Percentiles rank a stretch among this genome's conserved stretches.
These are phyloP conservation scores for Acacia concinna DNA, from an alignment of 331 rosid genomes.

Conservation along the genomic window DNA sequence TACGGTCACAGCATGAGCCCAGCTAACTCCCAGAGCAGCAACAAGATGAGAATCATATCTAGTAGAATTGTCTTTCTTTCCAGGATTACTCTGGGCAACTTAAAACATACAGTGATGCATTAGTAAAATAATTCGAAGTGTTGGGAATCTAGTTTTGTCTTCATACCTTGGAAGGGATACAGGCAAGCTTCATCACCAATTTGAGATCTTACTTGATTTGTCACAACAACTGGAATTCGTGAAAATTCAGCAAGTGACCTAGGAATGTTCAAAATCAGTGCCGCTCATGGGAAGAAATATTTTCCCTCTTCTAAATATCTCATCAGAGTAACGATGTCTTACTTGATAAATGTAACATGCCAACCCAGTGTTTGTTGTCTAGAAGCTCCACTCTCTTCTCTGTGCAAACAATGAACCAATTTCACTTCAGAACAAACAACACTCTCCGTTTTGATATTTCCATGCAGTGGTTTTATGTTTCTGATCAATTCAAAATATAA, in stretches of 20 bases:
- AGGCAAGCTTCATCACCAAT: conserved; percentile 56
- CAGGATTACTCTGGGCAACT: conserved; percentile 45
- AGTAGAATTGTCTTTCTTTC: conserved; percentile 32
- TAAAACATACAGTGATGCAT: conserved; percentile 18
- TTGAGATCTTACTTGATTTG: conserved; percentile 93
- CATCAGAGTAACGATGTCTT: conserved; percentile 32
- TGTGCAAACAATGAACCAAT: conserved; percentile 35
- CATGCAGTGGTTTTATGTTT: background rate
- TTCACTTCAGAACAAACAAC: background rate
- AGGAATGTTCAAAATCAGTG: conserved; percentile 30
- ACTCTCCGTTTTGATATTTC: background rate
- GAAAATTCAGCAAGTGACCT: conserved; percentile 96
- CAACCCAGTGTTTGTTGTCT: conserved; percentile 77
- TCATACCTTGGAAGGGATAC: conserved; percentile 83
- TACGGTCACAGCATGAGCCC: conserved; percentile 97
- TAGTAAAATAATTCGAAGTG: conserved; percentile 11
- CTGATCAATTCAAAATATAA: background rate
- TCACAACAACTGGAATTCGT: conserved; percentile 82
- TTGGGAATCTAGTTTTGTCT: conserved; percentile 25
- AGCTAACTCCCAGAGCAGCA: conserved; percentile 91
- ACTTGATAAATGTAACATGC: conserved; percentile 90
- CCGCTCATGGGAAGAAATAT: conserved; percentile 12
- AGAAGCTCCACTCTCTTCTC: conserved; percentile 66
- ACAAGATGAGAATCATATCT: conserved; percentile 81
- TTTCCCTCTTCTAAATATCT: conserved; percentile 22